Base-by-base conservation (phyloP, 1,284 basidiomycete genomes). In the Tilletia horrida region DNA sequence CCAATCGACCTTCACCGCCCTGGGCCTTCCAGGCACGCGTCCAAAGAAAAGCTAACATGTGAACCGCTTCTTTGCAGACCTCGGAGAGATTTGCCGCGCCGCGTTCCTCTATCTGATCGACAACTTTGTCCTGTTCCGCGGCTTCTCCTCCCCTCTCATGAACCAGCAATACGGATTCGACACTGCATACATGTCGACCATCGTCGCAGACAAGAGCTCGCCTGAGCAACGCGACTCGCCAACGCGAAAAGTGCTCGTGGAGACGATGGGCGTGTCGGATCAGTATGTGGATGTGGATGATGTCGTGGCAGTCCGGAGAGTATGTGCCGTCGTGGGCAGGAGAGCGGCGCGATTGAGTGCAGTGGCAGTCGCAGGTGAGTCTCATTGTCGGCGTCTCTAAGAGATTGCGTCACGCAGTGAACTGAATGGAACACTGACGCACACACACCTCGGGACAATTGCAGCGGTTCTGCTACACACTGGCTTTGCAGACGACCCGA, bases 121-220 rank as follows among this genome's bases (percentile, higher is more conserved):
- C 81, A 88, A 82, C 59, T 82, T 83, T 27, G 71, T 85, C 21
- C 85, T 97, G 35, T 97, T 98, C 83, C 83, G 85, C 67, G 95
- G 96, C 2, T 88, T 87, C 75, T 89, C 89, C 0, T 90, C 91
- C 6, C 70, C 84, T 0, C 79, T 83, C 8, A 82, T 98, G 70
- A 97, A 97, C 84, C 87, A 85, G 43, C 93, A 96, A 76, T 97
- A 96, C 83, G 94, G 92, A 0, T 85, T 97, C 69, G 95, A 98
- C 83, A 92, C 94, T 0, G 90, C 92, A 18, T 86, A 95, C 69
- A 90, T 98, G 86, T 96, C 93, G 63, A 88, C 88, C 45, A 85
- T 97, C 66, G 93, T 97, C 71, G 83, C 77, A 13, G 83, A 83
- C 63, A 76, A 70, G 18, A 66, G 16, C 3, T 63, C 67, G n/a